Conservation (phyloP, 345 rosid species). For the Aurinia saxatilis region DNA sequence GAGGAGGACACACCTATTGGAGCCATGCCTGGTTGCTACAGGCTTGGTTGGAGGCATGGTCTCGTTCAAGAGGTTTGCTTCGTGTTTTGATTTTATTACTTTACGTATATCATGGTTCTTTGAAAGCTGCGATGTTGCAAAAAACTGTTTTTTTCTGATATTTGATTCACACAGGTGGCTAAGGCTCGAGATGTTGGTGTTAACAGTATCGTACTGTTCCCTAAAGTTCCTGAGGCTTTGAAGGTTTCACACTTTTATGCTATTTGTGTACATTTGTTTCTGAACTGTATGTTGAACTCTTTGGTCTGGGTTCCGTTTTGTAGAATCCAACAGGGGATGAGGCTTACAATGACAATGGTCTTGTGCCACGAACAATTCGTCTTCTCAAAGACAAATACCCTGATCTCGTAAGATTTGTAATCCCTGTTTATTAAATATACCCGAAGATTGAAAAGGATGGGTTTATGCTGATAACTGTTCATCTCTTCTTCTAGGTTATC, state of each 20-base stretch:
- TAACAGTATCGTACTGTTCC: constrained; percentile 75
- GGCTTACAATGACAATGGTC: constrained; percentile 82
- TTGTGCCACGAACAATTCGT: constrained; percentile 62
- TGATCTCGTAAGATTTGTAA: constrained; percentile 36
- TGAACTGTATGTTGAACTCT: constrained; percentile 2
- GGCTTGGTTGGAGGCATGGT: constrained; percentile 98
- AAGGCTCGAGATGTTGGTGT: constrained; percentile 96
- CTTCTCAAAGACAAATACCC: constrained; percentile 47
- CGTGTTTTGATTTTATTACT: constrained; percentile 1
- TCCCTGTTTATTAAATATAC: background rate
- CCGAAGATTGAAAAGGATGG: background rate
- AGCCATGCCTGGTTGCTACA: constrained; percentile 98
- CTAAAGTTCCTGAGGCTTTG: constrained; percentile 91
- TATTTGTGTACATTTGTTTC: background rate
- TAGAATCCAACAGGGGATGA: constrained; percentile 88
- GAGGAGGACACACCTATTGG: constrained; percentile 96
- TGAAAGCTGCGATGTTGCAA: background rate
- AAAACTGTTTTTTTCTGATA: background rate
- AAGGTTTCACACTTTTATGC: constrained; percentile 47
- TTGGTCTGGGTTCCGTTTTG: background rate
- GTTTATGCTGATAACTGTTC: background rate
- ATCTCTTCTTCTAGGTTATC: constrained; percentile 29
- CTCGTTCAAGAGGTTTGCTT: constrained; percentile 86
- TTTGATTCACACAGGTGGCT: constrained; percentile 48
- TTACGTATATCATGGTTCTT: background rate